Percentiles rank a stretch among this genome's conserved stretches.
These are phyloP conservation scores for Boletus speciosus DNA, from an alignment of 768 basidiomycete genomes.

Conservation along the genomic window DNA sequence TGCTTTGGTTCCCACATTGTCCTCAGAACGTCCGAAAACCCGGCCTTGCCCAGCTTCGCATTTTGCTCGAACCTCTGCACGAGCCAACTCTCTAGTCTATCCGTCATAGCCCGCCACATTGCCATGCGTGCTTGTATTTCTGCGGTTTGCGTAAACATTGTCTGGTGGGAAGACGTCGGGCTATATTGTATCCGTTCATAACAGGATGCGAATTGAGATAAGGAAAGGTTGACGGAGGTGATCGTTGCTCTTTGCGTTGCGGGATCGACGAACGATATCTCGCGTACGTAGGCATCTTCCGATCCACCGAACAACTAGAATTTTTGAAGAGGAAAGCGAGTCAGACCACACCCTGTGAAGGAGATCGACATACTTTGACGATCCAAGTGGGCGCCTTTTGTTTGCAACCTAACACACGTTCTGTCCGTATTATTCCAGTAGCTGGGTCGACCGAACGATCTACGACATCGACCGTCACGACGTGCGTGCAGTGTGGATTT, in stretches of 20 bases:
- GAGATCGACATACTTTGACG: conserved; percentile 65
- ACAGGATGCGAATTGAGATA: conserved; percentile 93
- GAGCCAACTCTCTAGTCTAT: conserved; percentile 81
- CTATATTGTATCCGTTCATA: conserved; percentile 86
- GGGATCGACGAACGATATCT: conserved; percentile 92
- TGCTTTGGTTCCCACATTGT: conserved; percentile 75
- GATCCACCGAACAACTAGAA: conserved; percentile 83
- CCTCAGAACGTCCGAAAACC: conserved; percentile 85
- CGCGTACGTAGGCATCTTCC: conserved; percentile 91
- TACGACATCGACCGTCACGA: conserved; percentile 81
- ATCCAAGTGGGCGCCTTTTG: conserved; percentile 93
- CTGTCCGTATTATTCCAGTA: conserved; percentile 89
- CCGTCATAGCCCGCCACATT: conserved; percentile 77
- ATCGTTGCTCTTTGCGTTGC: conserved; percentile 74
- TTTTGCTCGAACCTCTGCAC: conserved; percentile 90
- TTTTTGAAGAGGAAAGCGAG: neutral
- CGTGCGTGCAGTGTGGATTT: conserved; percentile 87
- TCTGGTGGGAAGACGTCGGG: conserved; percentile 61
- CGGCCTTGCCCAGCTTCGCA: conserved; percentile 83
- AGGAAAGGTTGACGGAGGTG: conserved; percentile 88
- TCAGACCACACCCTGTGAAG: conserved; percentile 10
- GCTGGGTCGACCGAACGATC: conserved; percentile 79
- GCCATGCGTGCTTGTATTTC: conserved; percentile 82
- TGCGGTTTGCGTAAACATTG: conserved; percentile 84
- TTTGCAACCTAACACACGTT: conserved; percentile 86